Evolutionary conservation across 2,329 filamentous ascomycete species (phyloP), one percentile per base, ranked within the genome.

Genomic region (Aspergillus uvarum): DNA sequence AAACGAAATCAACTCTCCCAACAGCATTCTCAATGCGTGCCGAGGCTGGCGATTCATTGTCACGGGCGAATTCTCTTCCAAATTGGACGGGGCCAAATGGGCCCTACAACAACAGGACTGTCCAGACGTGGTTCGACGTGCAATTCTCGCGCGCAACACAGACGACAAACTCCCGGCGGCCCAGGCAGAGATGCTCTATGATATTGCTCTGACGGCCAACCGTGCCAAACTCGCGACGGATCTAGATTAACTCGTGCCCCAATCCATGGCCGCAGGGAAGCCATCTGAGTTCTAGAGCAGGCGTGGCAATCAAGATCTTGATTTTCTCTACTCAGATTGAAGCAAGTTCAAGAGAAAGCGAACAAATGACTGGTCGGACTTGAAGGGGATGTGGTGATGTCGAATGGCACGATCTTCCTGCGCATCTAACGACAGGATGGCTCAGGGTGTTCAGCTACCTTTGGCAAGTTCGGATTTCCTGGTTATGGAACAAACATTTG

Each of bases 41-140:
- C 56, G 60, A 54, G 60, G 56, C 56, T 62, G 60, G 60, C 56
- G 52, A 59, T 62, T 53, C 52, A 62, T 62, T 22, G 56, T 50
- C 21, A 56, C 56, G 42, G 14, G 51, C 26, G 56, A 59, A 54
- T 62, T 62, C 49, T 59, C 56, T 52, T 62, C 60, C 4, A 62
- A 62, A 56, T 50, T 56, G 49, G 60, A 62, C 35, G 60, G 52
- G 60, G 60, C 60, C 47, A 59, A 59, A 59, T 62, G 60, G 60
- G 60, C 60, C 52, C 22, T 59, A 47, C 56, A 62, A 59, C 60
- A 62, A 56, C 47, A 56, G 56, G 60, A 51, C 52, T 62, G 60
- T 59, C 60, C 60, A 52, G 60, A 62, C 35, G 58, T 62, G 56
- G 60, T 62, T n/a, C 49, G 51, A 16, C 56, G 38, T 56, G 60